Evolutionary conservation across 768 basidiomycete species (phyloP), one percentile per base, ranked within the genome.

Genomic region (Gautieria morchelliformis): DNA sequence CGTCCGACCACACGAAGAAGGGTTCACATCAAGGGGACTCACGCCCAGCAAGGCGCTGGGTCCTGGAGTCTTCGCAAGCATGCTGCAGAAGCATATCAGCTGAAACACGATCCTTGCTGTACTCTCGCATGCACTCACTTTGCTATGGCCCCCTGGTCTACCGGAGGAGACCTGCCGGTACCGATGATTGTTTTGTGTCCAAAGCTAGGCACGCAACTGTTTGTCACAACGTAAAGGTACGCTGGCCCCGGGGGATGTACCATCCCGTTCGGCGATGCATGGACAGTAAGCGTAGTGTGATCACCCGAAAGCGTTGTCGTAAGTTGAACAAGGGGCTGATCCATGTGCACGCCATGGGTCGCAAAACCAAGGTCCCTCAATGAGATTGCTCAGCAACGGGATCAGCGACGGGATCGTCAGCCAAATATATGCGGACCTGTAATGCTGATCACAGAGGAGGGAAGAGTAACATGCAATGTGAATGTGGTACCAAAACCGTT

Each of bases 151-250:
- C 47, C 63, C 30, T 53, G 56, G 50, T 63, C 62, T 15, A 75
- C 75, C 4, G 74, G 73, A 0, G 73, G 74, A 0, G 69, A 60
- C n/a, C 58, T 61, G 15, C 74, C 74, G 37, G 68, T 71, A 9
- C 75, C 75, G 42, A 76, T 65, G 62, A 75, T 64, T 0, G 69
- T 65, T 47, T 69, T 64, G 27, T 65, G 58, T 15, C 68, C 68
- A 52, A 66, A 62, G 53, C 68, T 69, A 37, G 68, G 70, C 5
- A 65, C 67, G 30, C 75, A 73, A 39, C 63, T 64, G 52, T 71
- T 69, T 10, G 71, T 74, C 10, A 74, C 70, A 2, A 62, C 50
- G 27, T 56, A 67, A 3, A 56, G 46, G 17, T 61, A 62, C 7
- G 22, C 61, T 27, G 61, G 60, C 9, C 61, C 61, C 15, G 61